Conservation (phyloP, 345 rosid species). For the Dimocarpus longan region DNA sequence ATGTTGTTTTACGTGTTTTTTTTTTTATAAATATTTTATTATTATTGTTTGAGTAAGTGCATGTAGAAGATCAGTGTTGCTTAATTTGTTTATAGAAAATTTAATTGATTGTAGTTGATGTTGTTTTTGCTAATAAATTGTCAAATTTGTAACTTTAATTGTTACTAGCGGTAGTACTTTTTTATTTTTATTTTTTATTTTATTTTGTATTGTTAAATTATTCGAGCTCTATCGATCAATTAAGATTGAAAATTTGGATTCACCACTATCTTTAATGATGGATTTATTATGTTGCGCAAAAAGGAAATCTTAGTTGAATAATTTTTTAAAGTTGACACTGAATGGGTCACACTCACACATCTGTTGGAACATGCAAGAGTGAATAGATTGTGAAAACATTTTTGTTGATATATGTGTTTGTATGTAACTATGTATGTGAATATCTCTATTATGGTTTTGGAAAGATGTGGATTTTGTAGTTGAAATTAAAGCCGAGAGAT, state of each 20-base stretch:
- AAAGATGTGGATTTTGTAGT: background rate
- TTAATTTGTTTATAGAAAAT: background rate
- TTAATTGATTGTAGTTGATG: background rate
- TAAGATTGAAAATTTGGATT: background rate
- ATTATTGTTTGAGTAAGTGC: background rate
- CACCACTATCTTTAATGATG: background rate
- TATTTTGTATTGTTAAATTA: background rate
- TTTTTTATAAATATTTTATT: no score
- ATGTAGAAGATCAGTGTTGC: background rate
- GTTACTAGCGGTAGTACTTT: background rate
- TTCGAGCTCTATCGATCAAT: background rate
- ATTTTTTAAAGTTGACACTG: no score
- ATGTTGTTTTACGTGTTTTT: background rate
- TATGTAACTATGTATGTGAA: background rate
- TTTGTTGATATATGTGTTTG: background rate
- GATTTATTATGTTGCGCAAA: background rate
- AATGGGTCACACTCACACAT: no score
- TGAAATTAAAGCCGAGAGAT: conserved; percentile 3
- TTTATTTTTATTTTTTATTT: background rate
- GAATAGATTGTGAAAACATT: background rate
- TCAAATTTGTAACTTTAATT: background rate
- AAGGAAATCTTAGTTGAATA: no score
- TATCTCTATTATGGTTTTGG: background rate
- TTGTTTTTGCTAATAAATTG: background rate
- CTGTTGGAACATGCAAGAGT: background rate